A percentile compares a stretch with the other conserved stretches of the same genome.
Conservation (phyloP, 805 yeast species). For the Candida germanica region DNA sequence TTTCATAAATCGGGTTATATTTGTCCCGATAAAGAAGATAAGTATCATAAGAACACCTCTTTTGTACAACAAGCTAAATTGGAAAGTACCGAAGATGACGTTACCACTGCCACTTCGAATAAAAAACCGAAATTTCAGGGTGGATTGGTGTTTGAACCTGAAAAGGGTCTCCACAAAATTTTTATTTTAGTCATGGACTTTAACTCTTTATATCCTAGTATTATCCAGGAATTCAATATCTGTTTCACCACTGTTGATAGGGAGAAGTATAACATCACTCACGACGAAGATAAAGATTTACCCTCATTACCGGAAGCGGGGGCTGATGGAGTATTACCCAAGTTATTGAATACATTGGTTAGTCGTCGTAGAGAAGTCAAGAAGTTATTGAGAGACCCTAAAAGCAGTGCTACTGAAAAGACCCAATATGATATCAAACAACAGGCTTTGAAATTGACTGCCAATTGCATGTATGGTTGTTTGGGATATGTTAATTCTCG, state of each 20-base stretch:
- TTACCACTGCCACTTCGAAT: constrained; percentile 47
- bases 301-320: constrained; percentile 67
- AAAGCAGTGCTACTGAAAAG: constrained; percentile 57
- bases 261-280: constrained; percentile 38
- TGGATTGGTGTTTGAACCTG: constrained; percentile 96
- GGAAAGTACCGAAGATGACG: constrained; percentile 40
- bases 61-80: constrained; percentile 32
- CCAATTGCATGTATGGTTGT: constrained; percentile 99
- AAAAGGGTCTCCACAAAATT: constrained; percentile 87
- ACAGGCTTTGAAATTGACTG: constrained; percentile 92
- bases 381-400: constrained; percentile 72
- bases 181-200: constrained; percentile 94
- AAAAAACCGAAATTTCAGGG: constrained; percentile 81
- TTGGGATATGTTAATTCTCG: constrained; percentile 88
- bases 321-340: constrained; percentile 81
- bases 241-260: constrained; percentile 95
- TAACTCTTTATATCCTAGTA: constrained; percentile 94
- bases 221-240: constrained; percentile 94
- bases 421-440: constrained; percentile 94
- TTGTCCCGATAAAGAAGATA: constrained; percentile 79
- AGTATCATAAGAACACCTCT: constrained; percentile 33
- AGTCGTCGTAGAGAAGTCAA: constrained; percentile 92
- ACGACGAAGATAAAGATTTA: constrained; percentile 54
- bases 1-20: constrained; percentile 75
- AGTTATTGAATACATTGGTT: constrained; percentile 77